Percentiles rank a stretch among this genome's conserved stretches.
phyloP scores from a whole-genome alignment of 352 stramenopile genomes.

The Phytophthora palmivora region DNA sequence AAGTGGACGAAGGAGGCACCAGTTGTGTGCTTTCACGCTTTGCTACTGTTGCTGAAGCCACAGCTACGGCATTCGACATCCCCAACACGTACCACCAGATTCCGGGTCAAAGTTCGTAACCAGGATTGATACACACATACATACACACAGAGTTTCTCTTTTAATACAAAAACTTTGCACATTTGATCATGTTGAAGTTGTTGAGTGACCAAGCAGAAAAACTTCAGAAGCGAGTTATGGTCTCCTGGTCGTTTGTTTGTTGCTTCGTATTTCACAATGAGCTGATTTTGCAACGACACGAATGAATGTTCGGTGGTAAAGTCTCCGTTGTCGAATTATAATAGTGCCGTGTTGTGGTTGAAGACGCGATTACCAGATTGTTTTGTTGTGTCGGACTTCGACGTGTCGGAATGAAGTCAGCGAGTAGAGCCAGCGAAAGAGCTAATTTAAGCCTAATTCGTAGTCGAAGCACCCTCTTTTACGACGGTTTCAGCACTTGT shows the following conservation, averaged over 20 bases:
- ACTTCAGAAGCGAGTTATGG: too few relatives aligned
- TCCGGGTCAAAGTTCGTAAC: slow-evolving; percentile 13
- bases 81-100: slow-evolving; percentile 18
- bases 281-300: slow-evolving; percentile 7
- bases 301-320: slow-evolving; percentile 12
- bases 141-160: too few relatives aligned
- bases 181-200: too few relatives aligned
- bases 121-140: too few relatives aligned
- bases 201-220: too few relatives aligned
- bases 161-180: too few relatives aligned
- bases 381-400: neutral
- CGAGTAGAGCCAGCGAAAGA: neutral
- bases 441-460: too few relatives aligned
- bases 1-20: slow-evolving; percentile 31
- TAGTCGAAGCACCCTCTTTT: too few relatives aligned
- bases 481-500: too few relatives aligned
- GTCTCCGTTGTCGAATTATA: slow-evolving; percentile 8
- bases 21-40: slow-evolving; percentile 44
- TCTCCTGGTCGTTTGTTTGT: too few relatives aligned
- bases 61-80: slow-evolving; percentile 22
- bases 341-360: slow-evolving; percentile 12
- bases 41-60: slow-evolving; percentile 18
- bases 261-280: slow-evolving; percentile 8
- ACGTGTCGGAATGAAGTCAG: slow-evolving; percentile 31
- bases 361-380: neutral